A percentile compares a stretch with the other conserved stretches of the same genome.
Evolutionary conservation across 805 yeast genomes (phyloP).

Genomic region (Myxozyma kluyveri): DNA sequence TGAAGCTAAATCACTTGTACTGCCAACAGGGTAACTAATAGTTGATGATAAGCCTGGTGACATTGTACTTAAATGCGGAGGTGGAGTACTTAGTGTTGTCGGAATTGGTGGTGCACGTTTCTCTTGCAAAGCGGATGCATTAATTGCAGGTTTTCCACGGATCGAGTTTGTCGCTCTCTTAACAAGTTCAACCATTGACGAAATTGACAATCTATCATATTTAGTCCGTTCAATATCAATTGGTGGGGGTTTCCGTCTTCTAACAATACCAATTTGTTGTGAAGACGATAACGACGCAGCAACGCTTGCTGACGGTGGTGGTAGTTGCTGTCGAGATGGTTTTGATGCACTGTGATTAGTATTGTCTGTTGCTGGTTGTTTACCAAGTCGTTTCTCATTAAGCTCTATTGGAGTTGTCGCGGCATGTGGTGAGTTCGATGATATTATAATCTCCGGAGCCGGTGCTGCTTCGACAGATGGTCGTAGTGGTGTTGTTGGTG

Average conservation of each 20-base stretch:
- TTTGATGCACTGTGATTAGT: neutral
- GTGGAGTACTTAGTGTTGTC: neutral
- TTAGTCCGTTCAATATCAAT: constrained; percentile 7
- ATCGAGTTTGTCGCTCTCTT: constrained; percentile 9
- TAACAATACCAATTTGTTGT: constrained; percentile 14
- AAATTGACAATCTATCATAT: constrained; percentile 2
- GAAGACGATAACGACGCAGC: neutral
- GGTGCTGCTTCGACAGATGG: too few relatives aligned
- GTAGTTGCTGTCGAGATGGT: too few relatives aligned
- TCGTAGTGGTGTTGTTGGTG: too few relatives aligned
- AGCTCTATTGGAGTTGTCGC: too few relatives aligned
- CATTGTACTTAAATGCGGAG: neutral
- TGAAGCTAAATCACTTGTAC: neutral
- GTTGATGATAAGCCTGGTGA: neutral
- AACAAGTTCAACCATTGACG: constrained; percentile 7
- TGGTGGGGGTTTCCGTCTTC: constrained; percentile 18
- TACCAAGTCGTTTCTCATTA: neutral
- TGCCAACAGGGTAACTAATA: neutral
- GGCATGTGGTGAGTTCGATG: too few relatives aligned
- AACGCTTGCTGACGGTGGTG: too few relatives aligned
- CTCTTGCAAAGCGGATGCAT: neutral
- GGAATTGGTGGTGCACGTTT: too few relatives aligned
- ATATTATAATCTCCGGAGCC: too few relatives aligned
- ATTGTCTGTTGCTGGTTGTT: neutral
- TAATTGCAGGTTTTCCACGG: neutral